Conservation (phyloP, 192 early-diverging fungal genomes). For the Coemansia sp. region DNA sequence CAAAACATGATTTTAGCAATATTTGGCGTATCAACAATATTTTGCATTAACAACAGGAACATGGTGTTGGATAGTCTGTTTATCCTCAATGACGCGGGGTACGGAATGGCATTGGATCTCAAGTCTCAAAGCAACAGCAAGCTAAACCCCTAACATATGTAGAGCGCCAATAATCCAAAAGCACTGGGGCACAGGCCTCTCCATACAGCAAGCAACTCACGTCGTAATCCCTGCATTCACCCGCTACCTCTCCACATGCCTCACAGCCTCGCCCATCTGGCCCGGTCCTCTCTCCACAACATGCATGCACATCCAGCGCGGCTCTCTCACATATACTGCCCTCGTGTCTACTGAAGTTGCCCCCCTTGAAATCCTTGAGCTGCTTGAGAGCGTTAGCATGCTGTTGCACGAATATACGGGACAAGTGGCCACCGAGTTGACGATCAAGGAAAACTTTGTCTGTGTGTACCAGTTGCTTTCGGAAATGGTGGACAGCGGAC, state of each 20-base stretch:
- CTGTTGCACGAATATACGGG: slow-evolving; percentile 84
- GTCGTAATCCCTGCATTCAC: slow-evolving; percentile 63
- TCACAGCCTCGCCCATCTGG: slow-evolving; percentile 38
- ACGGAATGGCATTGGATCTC: slow-evolving; percentile 2
- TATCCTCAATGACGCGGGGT: slow-evolving; percentile 67
- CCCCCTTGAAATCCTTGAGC: slow-evolving; percentile 80
- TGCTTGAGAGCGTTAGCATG: slow-evolving; percentile 78
- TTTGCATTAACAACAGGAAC: neutral
- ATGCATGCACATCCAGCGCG: slow-evolving; percentile 55
- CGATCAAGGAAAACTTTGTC: slow-evolving; percentile 90
- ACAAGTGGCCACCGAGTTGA: slow-evolving; percentile 67
- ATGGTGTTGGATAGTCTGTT: slow-evolving; percentile 69
- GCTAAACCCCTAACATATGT: slow-evolving; percentile 2
- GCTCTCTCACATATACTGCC: slow-evolving; percentile 73
- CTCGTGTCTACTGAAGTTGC: slow-evolving; percentile 75
- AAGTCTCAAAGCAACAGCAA: neutral
- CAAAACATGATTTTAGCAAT: too few relatives aligned
- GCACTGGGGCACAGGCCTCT: slow-evolving; percentile 73
- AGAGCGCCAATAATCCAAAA: slow-evolving; percentile 87
- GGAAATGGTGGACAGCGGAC: slow-evolving; percentile 93
- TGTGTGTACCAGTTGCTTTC: slow-evolving; percentile 81
- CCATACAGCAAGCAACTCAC: slow-evolving; percentile 61
- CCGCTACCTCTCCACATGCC: slow-evolving; percentile 53
- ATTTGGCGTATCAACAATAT: too few relatives aligned
- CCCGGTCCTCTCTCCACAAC: slow-evolving; percentile 21